Evolutionary conservation across 345 rosid species (phyloP), one percentile per base, ranked within the genome.

Genomic region (Arabidopsis arenosa): DNA sequence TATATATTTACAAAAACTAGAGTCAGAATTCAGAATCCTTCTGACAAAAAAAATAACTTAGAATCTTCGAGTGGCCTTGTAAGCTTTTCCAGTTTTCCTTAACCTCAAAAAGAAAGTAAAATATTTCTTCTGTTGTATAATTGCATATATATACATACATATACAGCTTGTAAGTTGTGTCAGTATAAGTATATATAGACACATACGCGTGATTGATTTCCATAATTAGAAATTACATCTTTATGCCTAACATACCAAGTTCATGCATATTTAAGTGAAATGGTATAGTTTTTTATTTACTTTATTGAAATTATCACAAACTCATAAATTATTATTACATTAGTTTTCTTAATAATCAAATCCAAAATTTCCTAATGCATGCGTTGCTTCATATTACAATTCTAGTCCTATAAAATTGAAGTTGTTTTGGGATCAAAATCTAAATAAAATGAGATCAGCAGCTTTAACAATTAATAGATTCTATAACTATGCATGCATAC

Each of bases 11-110:
- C 44, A 32, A 59, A 47, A 60, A 41, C 30, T 5, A 52, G 39
- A 68, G 23, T 14, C 63, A 53, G 70, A 47, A 35, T 15, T 63
- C 70, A 44, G 75, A 77, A 71, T 70, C 66, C 52, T 62, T 23
- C 36, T 23, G 51, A 28, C 37, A 9, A 63, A 36, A 9, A 21
- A 14, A 7, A 7, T 30, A 11, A 23, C 21, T 62, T 63, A 52
- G 76, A 77, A 77, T 77, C 72, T 71, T 77, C 72, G 68, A 49
- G 80, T 77, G 61, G 47, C 66, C 40, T 71, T 70, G 21, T 57
- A 77, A 77, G 80, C 80, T 64, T 71, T 71, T 68, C 7, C 65
- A 62, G 60, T 55, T 70, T 63, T 47, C 21, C 66, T 45, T 48
- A 56, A 64, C 67, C 54, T 64, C 67, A 64, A 71, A 64, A 47